A percentile compares a stretch with the other conserved stretches of the same genome.
These are phyloP conservation scores for Trichoderma cornu-damae DNA, from an alignment of 2,329 filamentous ascomycete species.

Conservation along the genomic window DNA sequence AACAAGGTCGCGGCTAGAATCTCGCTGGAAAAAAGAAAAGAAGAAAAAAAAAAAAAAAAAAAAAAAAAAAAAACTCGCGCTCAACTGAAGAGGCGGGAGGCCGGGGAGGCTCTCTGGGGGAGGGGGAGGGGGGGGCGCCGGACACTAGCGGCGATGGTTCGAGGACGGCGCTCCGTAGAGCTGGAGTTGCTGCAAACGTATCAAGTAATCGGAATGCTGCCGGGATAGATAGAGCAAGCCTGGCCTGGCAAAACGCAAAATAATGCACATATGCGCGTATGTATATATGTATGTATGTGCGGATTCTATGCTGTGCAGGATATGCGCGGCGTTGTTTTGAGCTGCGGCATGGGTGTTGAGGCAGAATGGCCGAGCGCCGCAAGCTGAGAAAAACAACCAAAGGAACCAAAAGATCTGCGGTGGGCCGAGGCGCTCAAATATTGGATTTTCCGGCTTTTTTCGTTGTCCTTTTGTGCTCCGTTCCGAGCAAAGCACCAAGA, in stretches of 20 bases:
- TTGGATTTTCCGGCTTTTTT: neutral
- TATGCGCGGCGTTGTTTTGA: neutral
- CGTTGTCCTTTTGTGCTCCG: neutral
- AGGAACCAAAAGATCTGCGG: neutral
- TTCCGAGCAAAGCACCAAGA: neutral
- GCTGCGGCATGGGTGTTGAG: neutral
- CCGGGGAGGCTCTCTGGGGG: conserved; percentile 13
- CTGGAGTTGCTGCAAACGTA: neutral
- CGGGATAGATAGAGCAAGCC: neutral
- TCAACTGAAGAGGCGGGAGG: neutral
- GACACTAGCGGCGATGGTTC: conserved; percentile 9
- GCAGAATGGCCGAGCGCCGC: neutral
- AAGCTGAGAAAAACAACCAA: neutral
- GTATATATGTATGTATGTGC: neutral
- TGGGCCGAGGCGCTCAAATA: conserved; percentile 11
- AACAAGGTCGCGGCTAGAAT: neutral
- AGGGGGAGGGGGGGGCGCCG: neutral
- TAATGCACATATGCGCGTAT: conserved; percentile 6
- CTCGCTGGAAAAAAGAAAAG: neutral
- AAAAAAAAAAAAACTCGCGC: too few relatives aligned
- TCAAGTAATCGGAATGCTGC: neutral
- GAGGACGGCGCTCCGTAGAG: neutral
- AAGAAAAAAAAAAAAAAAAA: too few relatives aligned
- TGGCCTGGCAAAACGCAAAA: neutral
- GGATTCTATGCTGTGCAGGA: conserved; percentile 13